phyloP scores from a whole-genome alignment of 495 filamentous ascomycete genomes.

The Aspergillus sparsus region DNA sequence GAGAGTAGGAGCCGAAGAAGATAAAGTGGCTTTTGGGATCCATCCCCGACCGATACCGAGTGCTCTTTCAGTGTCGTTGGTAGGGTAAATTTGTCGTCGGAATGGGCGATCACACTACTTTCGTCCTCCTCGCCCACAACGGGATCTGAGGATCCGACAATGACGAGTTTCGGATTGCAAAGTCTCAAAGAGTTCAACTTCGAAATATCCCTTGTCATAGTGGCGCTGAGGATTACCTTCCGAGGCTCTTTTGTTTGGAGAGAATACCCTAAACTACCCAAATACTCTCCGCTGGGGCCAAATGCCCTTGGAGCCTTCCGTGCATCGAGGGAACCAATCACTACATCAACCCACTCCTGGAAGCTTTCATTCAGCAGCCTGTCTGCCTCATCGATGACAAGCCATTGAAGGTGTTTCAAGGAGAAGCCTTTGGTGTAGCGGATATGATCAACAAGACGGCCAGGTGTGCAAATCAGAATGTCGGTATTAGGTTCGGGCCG shows the following conservation, averaged over 20 bases:
- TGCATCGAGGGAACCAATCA: slow-evolving; percentile 63
- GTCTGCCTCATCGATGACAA: slow-evolving; percentile 93
- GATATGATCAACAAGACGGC: slow-evolving; percentile 88
- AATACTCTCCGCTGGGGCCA: slow-evolving; percentile 43
- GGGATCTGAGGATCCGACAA: slow-evolving; percentile 58
- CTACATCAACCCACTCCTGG: slow-evolving; percentile 82
- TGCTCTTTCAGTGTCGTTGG: slow-evolving; percentile 71
- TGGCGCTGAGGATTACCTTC: slow-evolving; percentile 86
- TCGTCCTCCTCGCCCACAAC: slow-evolving; percentile 34
- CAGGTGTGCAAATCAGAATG: slow-evolving; percentile 89
- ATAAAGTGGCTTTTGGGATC: slow-evolving; percentile 80
- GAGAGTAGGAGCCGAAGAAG: slow-evolving; percentile 53
- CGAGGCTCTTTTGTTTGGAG: slow-evolving; percentile 47
- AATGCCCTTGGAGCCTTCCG: slow-evolving; percentile 52
- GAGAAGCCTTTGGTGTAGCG: slow-evolving; percentile 78
- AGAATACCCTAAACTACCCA: slow-evolving; percentile 39
- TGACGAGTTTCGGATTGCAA: slow-evolving; percentile 70
- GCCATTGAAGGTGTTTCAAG: slow-evolving; percentile 74
- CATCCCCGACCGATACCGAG: slow-evolving; percentile 72
- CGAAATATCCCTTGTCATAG: slow-evolving; percentile 86
- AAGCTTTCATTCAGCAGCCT: slow-evolving; percentile 87
- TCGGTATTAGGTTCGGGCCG: slow-evolving; percentile 70
- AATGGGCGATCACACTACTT: slow-evolving; percentile 25
- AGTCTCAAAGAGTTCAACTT: slow-evolving; percentile 75
- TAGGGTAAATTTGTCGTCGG: slow-evolving; percentile 55